Evolutionary conservation across 2,329 filamentous ascomycete genomes (phyloP), one percentile per base, ranked within the genome.

Genomic region (Trichophyton benhamiae): DNA sequence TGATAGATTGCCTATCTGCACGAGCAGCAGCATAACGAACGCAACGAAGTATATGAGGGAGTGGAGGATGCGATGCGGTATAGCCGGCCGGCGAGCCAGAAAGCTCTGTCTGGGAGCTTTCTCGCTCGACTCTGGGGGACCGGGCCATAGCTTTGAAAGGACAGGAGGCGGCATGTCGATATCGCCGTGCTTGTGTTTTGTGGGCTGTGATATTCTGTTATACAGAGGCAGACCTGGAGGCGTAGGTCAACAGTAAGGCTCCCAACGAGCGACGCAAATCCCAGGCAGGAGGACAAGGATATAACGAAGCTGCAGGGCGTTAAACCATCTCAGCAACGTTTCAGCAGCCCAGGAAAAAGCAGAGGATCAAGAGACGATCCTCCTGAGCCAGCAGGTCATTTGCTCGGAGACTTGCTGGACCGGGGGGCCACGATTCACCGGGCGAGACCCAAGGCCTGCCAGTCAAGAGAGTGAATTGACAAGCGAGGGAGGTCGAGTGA

Each of bases 11-110:
- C 89, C 91, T 67, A 95, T 83, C 68, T 90, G 80, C 68, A 90
- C 88, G 67, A 95, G 82, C 64, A 95, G 82, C 44, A 95, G 79
- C 72, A 95, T 95, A 65, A 92, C 79, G 65, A 88, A 81, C 44
- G 87, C 82, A 63, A 94, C 71, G 63, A 91, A 78, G 72, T 94
- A 92, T 68, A 87, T 82, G 65, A 53, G 49, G 36, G 83, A 83
- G 55, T 87, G 84, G 55, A 87, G 71, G 25, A 86, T 72, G 20
- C 62, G 62, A 30, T 59, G 57, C 38, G 41, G 25, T 33, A 59
- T 48, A n/a, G 55, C 55, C 7, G 55, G 38, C 17, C 49, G 49
- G 3, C 49, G 49, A 25, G 22, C 17, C n/a, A 53, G 13, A 8
- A 53, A 53, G 22, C 49, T n/a, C 49, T 33, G 22, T 13, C 22